Evolutionary conservation across 2,329 filamentous ascomycete species (phyloP), one percentile per base, ranked within the genome.

Genomic region (Didymella pomorum): DNA sequence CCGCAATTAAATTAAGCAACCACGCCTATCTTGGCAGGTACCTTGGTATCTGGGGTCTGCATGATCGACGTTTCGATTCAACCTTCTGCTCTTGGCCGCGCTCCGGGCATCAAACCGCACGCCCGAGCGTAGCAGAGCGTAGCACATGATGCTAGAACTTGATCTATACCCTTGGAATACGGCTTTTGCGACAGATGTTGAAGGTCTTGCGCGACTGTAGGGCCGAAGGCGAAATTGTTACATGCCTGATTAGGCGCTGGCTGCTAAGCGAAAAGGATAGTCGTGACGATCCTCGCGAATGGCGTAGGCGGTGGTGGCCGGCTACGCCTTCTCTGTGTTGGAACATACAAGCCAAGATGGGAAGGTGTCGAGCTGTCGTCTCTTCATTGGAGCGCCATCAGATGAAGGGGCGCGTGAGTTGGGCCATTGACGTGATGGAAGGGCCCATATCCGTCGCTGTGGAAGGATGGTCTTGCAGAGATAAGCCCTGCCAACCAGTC

Each of bases 21-120:
- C 66, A 75, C 49, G 63, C 67, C 66, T 59, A 71, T 61, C 71
- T 74, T 71, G 71, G 69, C 70, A 73, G 71, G 67, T 72, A 68
- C 66, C 51, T 49, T 60, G 52, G 58, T 50, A 56, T 61, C 48
- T 59, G 61, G 58, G 45, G 58, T 46, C 56, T 65, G 45, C 46
- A 56, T 60, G 57, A 47, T 56, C 58, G 52, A 52, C 42, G 12
- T 31, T 31, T 31, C 2, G 29, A 31, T 31, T 14, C 29, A 61
- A 71, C 71, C 67, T 73, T 68, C 70, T 69, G 43, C 50, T 69
- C 72, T 65, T 51, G 68, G 70, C 45, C 50, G 54, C 60, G 60
- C 63, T 60, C 58, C 67, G 63, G 49, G 28, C 59, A 41, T 43
- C 55, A 25, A 50, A 52, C 41, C 37, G 53, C 28, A 37, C 31